phyloP scores from a whole-genome alignment of 805 yeast species.

The Candida loeiensis region DNA sequence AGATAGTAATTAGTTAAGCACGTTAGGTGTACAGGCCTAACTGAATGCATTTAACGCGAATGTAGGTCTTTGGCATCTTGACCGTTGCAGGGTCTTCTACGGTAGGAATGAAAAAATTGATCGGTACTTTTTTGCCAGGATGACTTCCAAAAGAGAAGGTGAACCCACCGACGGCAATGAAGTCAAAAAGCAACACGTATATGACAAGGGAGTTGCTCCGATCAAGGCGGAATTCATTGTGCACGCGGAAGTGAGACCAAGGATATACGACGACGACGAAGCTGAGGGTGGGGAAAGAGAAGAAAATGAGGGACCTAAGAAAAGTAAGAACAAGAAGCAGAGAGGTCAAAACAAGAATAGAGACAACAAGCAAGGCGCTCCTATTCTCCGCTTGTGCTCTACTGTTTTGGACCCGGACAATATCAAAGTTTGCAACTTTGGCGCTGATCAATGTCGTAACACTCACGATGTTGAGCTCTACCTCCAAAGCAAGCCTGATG shows the following conservation, averaged over 20 bases:
- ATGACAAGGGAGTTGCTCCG: conserved; percentile 64
- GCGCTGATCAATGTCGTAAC: conserved; percentile 68
- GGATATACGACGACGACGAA: conserved; percentile 40
- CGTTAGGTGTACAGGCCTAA: no score
- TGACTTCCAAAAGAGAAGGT: conserved; percentile 14
- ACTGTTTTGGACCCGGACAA: conserved; percentile 54
- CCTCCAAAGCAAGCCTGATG: conserved; percentile 61
- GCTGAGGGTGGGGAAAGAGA: conserved; percentile 43
- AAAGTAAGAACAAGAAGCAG: conserved; percentile 42
- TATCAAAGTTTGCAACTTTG: conserved; percentile 52
- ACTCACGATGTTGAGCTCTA: conserved; percentile 73
- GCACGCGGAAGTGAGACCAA: conserved; percentile 32
- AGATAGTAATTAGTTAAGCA: no score
- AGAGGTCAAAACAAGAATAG: conserved; percentile 85
- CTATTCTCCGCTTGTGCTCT: conserved; percentile 62
- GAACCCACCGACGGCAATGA: conserved; percentile 16
- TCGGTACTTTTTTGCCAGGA: not conserved
- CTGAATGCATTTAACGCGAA: no score
- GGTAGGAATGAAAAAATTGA: not conserved
- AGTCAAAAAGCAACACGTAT: conserved; percentile 17
- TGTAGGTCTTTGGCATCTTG: no score
- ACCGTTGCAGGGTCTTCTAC: no score
- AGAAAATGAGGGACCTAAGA: conserved; percentile 25
- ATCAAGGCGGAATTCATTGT: conserved; percentile 70
- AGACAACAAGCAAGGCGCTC: conserved; percentile 67